Conservation (phyloP, 805 yeast genomes). For the Isabelozyma rhagii region DNA sequence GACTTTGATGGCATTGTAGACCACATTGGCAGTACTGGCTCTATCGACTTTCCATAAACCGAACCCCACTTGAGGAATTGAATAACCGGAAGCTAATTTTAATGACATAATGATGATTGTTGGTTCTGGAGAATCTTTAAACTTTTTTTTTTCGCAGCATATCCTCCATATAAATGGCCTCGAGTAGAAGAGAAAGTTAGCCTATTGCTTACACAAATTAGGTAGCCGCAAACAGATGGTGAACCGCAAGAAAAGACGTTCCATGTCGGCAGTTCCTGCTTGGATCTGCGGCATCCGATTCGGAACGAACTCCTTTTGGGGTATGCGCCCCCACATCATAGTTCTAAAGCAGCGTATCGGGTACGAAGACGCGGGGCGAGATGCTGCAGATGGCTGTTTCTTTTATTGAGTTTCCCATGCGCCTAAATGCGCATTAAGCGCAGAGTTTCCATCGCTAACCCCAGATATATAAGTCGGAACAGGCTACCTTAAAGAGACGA, state of each 20-base stretch:
- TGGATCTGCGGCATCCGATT: too few relatives aligned
- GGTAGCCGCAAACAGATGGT: too few relatives aligned
- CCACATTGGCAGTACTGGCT: conserved; percentile 43
- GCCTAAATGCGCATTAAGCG: neutral
- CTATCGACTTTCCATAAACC: conserved; percentile 65
- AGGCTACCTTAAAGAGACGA: neutral
- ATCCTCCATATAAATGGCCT: neutral
- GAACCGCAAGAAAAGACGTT: too few relatives aligned
- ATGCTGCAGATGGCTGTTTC: neutral
- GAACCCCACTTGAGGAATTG: conserved; percentile 62
- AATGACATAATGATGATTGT: neutral
- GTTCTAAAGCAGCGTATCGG: too few relatives aligned
- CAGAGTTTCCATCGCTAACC: neutral
- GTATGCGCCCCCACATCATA: too few relatives aligned
- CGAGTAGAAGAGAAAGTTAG: neutral
- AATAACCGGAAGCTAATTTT: neutral
- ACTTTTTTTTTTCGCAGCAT: neutral
- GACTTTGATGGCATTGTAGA: conserved; percentile 49
- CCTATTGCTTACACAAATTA: too few relatives aligned
- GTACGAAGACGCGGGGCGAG: too few relatives aligned
- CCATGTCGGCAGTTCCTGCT: too few relatives aligned
- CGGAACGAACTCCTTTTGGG: too few relatives aligned
- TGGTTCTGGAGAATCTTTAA: too few relatives aligned
- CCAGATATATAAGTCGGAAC: neutral
- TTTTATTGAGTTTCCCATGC: neutral